Percentiles rank a stretch among this genome's conserved stretches.
Evolutionary conservation across 495 filamentous ascomycete genomes (phyloP).

Genomic region (Aspergillus olivimuriae): DNA sequence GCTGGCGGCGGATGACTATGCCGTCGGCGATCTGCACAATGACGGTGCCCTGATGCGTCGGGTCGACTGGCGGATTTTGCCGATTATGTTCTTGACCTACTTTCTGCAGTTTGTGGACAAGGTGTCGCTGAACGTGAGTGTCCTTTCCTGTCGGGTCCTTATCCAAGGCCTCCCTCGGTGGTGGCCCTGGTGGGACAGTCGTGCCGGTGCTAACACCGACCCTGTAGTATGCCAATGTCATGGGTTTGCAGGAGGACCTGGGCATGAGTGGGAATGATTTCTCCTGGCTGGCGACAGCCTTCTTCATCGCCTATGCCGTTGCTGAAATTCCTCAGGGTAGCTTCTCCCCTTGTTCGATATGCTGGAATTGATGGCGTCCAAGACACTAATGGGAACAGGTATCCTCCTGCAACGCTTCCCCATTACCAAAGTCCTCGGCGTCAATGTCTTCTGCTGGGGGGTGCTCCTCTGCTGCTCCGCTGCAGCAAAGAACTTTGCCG

Average conservation of each 20-base stretch:
- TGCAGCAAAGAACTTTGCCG: constrained; percentile 41
- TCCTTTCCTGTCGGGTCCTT: background rate
- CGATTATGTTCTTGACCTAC: constrained; percentile 56
- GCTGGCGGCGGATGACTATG: constrained; percentile 10
- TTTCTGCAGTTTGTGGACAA: constrained; percentile 65
- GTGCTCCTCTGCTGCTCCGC: constrained; percentile 54
- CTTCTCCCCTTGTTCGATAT: background rate
- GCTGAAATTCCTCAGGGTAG: constrained; percentile 49
- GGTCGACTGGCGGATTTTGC: constrained; percentile 49
- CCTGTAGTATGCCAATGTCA: constrained; percentile 55
- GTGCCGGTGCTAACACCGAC: background rate
- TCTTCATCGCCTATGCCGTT: constrained; percentile 50
- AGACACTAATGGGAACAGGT: too few species aligned
- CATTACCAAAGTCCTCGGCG: constrained; percentile 49
- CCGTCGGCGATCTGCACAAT: constrained; percentile 17
- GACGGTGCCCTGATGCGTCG: constrained; percentile 38
- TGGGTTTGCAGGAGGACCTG: constrained; percentile 47
- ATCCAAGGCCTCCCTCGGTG: too few species aligned
- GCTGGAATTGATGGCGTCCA: too few species aligned
- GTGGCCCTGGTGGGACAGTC: background rate
- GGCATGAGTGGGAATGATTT: constrained; percentile 48
- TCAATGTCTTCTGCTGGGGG: constrained; percentile 52
- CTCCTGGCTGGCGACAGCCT: constrained; percentile 46
- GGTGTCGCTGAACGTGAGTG: constrained; percentile 51
- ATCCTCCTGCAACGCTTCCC: constrained; percentile 47